phyloP scores from a whole-genome alignment of 768 basidiomycete genomes.

The Rubroboletus pulcherrimus region DNA sequence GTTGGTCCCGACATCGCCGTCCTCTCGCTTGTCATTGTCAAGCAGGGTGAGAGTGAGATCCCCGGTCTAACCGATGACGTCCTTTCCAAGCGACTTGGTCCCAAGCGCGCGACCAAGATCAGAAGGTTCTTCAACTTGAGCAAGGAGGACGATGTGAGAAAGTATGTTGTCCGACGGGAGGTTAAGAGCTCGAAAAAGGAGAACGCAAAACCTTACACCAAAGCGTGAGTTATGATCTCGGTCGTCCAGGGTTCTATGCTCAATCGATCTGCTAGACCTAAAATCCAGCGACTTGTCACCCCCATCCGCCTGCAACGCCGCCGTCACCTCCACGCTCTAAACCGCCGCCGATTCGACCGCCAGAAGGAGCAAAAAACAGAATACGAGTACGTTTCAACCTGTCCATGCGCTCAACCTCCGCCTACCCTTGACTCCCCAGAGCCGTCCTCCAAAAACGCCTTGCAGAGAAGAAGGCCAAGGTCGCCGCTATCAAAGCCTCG shows the following conservation, averaged over 20 bases:
- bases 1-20: conserved; percentile 96
- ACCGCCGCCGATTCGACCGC: conserved; percentile 80
- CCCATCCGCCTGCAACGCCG: conserved; percentile 94
- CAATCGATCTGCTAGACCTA: conserved; percentile 55
- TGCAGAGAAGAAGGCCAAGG: conserved; percentile 91
- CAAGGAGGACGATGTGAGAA: conserved; percentile 98
- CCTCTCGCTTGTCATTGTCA: conserved; percentile 89
- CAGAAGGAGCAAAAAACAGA: conserved; percentile 96
- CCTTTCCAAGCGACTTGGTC: conserved; percentile 92
- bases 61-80: conserved; percentile 89
- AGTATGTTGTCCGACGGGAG: conserved; percentile 93
- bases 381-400: conserved; percentile 63
- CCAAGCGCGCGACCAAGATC: conserved; percentile 97
- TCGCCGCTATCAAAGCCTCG: conserved; percentile 81
- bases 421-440: conserved; percentile 28
- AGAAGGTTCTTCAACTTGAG: conserved; percentile 94
- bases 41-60: conserved; percentile 90
- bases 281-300: conserved; percentile 96
- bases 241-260: not conserved
- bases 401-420: not conserved
- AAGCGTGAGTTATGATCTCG: conserved; percentile 64
- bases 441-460: conserved; percentile 82
- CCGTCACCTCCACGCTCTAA: conserved; percentile 86
- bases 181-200: conserved; percentile 87
- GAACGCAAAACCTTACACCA: conserved; percentile 89